Conservation (phyloP, 2,329 filamentous ascomycete genomes). For the Escovopsis sp. region DNA sequence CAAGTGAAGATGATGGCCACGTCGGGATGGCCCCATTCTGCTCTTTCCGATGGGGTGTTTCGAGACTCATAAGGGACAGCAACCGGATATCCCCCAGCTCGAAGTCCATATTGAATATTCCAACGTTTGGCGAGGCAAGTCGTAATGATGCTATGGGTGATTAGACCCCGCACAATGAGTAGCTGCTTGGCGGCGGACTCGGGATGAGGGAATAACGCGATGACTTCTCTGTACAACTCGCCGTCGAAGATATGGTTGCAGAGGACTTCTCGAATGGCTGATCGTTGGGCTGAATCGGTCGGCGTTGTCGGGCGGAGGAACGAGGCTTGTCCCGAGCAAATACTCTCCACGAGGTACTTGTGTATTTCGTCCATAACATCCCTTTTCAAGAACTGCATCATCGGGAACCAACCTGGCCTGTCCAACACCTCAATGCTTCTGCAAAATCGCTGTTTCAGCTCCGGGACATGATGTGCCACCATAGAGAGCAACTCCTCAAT, state of each 20-base stretch:
- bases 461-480: constrained; percentile 21
- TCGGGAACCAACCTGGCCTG: constrained; percentile 31
- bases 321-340: constrained; percentile 17
- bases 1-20: constrained; percentile 51
- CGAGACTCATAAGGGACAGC: constrained; percentile 32
- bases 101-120: constrained; percentile 51
- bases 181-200: constrained; percentile 1
- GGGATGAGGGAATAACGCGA: not conserved
- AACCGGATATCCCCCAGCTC: constrained; percentile 38
- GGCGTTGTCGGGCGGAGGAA: not conserved
- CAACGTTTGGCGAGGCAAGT: constrained; percentile 47
- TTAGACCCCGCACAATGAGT: constrained; percentile 1
- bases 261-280: constrained; percentile 3
- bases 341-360: constrained; percentile 23
- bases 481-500: constrained; percentile 26
- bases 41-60: constrained; percentile 43
- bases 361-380: constrained; percentile 32
- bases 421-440: constrained; percentile 32
- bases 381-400: constrained; percentile 38
- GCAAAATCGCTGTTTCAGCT: constrained; percentile 23
- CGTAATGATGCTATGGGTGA: constrained; percentile 30
- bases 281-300: constrained; percentile 3
- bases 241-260: not conserved
- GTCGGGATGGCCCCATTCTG: constrained; percentile 55
- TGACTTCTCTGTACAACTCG: not conserved